A percentile compares a stretch with the other conserved stretches of the same genome.
Conservation (phyloP, 1,284 basidiomycete genomes). For the Ustilago shanxiensis region DNA sequence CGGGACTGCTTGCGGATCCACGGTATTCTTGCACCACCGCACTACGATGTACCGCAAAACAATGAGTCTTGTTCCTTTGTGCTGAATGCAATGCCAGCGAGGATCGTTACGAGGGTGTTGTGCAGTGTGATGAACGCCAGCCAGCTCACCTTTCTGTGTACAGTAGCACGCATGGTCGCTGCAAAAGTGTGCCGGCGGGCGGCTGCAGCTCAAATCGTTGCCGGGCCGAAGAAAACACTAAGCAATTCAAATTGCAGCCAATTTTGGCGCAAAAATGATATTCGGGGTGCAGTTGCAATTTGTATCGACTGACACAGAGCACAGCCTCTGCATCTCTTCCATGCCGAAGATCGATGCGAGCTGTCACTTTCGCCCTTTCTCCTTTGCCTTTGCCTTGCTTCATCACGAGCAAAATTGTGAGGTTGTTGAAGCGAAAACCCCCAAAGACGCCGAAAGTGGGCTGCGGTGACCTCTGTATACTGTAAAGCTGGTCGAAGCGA, state of each 20-base stretch:
- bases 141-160: background rate
- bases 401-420: no score
- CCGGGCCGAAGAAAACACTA: background rate
- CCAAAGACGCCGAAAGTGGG: background rate
- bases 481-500: background rate
- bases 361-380: background rate
- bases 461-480: no score
- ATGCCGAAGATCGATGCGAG: slow-evolving; percentile 1
- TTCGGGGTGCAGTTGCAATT: no score
- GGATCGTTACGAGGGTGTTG: background rate
- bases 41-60: no score
- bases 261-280: no score
- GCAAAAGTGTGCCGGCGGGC: slow-evolving; percentile 7
- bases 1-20: no score
- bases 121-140: background rate
- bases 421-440: no score
- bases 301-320: no score
- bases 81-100: background rate
- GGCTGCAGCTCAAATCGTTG: background rate
- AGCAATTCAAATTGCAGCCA: background rate
- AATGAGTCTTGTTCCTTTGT: background rate
- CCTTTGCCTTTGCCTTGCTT: no score
- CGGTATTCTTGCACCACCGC: no score
- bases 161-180: slow-evolving; percentile 2
- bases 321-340: background rate